Percentiles rank a stretch among this genome's conserved stretches.
Evolutionary conservation across 768 basidiomycete species (phyloP).

Genomic region (Tephrocybe sp.): DNA sequence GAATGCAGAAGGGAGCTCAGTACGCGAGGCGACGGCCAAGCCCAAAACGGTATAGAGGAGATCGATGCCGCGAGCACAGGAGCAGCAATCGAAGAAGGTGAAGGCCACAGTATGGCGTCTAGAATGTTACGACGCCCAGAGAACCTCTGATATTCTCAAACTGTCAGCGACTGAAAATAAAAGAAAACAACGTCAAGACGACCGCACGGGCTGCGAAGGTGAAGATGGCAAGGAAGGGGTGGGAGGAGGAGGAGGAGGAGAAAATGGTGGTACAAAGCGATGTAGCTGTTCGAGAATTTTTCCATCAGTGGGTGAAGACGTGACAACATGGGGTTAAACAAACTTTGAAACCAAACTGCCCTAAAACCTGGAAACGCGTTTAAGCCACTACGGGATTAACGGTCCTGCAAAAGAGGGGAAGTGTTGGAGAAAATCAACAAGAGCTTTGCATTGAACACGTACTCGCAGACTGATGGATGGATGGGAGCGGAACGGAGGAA

Average conservation of each 20-base stretch:
- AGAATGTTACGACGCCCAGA: no score
- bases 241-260: neutral
- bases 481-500: neutral
- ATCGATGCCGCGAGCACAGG: no score
- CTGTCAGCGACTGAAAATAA: no score
- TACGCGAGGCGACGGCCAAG: constrained; percentile 9
- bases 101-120: no score
- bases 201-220: no score
- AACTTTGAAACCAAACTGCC: neutral
- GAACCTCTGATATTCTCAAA: no score
- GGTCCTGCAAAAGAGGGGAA: constrained; percentile 1
- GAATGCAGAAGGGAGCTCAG: constrained; percentile 11
- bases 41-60: neutral
- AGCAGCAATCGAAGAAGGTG: no score
- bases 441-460: neutral
- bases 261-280: neutral
- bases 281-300: neutral
- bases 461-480: constrained; percentile 8
- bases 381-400: constrained; percentile 6
- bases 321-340: neutral
- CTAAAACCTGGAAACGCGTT: constrained; percentile 1
- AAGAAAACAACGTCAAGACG: no score
- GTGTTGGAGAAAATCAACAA: neutral
- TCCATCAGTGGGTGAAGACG: no score
- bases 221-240: neutral